Evolutionary conservation across 1,139 yeast genomes (phyloP), one percentile per base, ranked within the genome.

Genomic region (Zhuliangozyma blackwelliae): DNA sequence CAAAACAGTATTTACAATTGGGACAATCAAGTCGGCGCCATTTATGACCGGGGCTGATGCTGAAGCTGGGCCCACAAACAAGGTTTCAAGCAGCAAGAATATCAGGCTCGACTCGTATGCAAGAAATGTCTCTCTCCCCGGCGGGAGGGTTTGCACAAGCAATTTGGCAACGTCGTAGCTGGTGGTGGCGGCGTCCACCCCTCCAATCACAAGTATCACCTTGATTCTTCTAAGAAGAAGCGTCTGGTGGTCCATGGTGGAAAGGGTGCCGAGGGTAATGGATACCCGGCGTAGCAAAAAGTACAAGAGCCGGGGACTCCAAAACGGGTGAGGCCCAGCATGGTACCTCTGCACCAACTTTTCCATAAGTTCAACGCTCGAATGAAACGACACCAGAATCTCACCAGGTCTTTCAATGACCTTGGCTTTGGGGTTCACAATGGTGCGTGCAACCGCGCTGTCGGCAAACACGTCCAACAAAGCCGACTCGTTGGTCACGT

Each of bases 271-370:
- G 3, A 73, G 38, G 8, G 49, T 41, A 2, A 57, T 36, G 1
- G 70, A 45, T 2, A 71, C 29, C 13, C 66, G 56, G 13, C 72
- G 55, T 1, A 62, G 31, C 5, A 76, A 34, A 47, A 75, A 75
- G 40, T 65, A 67, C 3, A 66, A 47, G 6, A 48, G 49, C 7
- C 53, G 46, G 1, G 55, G 40, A 3, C 50, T 39, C 83, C 82
- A 78, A 39, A 67, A 65, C 3, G 25, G 12, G 20, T 35, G 26
- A 7, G 8, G 7, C 2, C 33, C 30, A 11, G 28, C 22, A n/a
- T 22, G 27, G 38, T 48, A 57, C 35, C 60, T 63, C 8, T 46
- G 40, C 1, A 58, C 41, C 7, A 57, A 30, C 12, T 39, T 44
- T 2, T 35, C 41, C 8, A 54, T 39, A 22, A 57, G 54, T 10